These are phyloP conservation scores for Diospyros kaki DNA, from an alignment of 148 eudicot species.

Conservation along the genomic window DNA sequence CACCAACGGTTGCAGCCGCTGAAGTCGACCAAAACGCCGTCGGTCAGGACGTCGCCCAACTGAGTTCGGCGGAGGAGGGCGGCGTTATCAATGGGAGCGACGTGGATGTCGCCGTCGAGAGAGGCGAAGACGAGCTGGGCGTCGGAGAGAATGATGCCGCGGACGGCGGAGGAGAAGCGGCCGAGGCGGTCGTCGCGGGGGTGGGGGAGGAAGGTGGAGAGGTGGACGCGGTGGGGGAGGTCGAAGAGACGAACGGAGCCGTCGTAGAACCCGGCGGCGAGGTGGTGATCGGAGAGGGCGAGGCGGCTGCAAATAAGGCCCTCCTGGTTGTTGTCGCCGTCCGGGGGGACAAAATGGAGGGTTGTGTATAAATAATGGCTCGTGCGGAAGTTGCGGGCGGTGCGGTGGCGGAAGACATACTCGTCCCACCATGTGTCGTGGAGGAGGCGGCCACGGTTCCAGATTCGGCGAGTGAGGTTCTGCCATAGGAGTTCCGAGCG, in stretches of 20 bases:
- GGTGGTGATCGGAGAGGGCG: slow-evolving; percentile 42
- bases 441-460: slow-evolving; percentile 43
- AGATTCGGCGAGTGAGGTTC: slow-evolving; percentile 54
- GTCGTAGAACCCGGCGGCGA: slow-evolving; percentile 81
- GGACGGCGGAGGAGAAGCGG: slow-evolving; percentile 58
- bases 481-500: slow-evolving; percentile 79
- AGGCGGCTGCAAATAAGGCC: slow-evolving; percentile 67
- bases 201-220: slow-evolving; percentile 55
- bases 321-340: slow-evolving; percentile 17
- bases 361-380: slow-evolving; percentile 32
- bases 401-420: slow-evolving; percentile 63
- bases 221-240: slow-evolving; percentile 46
- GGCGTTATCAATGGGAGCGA: slow-evolving; percentile 24
- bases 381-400: slow-evolving; percentile 59
- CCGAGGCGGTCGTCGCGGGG: slow-evolving; percentile 67
- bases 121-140: slow-evolving; percentile 56
- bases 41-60: slow-evolving; percentile 69
- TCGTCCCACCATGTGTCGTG: slow-evolving; percentile 69
- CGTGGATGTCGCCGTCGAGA: slow-evolving; percentile 70
- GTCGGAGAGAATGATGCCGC: slow-evolving; percentile 52
- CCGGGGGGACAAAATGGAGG: slow-evolving; percentile 35
- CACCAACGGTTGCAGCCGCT: slow-evolving; percentile 65
- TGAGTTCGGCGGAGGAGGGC: slow-evolving; percentile 38
- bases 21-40: slow-evolving; percentile 83
- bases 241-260: slow-evolving; percentile 68